Conservation (phyloP, 257 asterid genomes). For the Solanum gracilifrons region DNA sequence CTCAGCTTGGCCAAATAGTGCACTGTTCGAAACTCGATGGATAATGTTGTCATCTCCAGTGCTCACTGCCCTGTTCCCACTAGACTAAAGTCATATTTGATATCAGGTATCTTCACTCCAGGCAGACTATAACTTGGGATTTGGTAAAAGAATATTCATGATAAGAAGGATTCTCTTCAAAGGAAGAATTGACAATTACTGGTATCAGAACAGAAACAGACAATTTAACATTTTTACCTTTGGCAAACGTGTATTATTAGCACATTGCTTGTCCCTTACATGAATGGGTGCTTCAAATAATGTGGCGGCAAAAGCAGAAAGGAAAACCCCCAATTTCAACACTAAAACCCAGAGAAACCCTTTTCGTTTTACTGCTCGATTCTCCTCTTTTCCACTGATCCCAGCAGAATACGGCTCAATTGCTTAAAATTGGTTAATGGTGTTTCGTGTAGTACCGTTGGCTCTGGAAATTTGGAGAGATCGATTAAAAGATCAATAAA, state of each 20-base stretch:
- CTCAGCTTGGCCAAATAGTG: background rate
- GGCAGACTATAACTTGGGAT: constrained; percentile 15
- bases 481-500: background rate
- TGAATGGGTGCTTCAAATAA: background rate
- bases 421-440: background rate
- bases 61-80: background rate
- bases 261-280: background rate
- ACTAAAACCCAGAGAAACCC: background rate
- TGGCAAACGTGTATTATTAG: background rate
- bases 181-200: background rate
- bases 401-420: background rate
- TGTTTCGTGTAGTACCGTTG: background rate
- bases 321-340: background rate
- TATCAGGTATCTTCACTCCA: constrained; percentile 13
- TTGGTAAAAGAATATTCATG: constrained; percentile 12
- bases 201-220: background rate
- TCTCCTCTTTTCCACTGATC: background rate
- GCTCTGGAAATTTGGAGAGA: background rate
- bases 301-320: background rate
- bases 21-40: background rate
- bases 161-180: constrained; percentile 21
- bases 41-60: background rate
- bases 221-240: background rate
- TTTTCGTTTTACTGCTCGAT: background rate
- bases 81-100: background rate